Evolutionary conservation across 805 yeast species (phyloP).

Genomic region (Nakazawaea peltata): DNA sequence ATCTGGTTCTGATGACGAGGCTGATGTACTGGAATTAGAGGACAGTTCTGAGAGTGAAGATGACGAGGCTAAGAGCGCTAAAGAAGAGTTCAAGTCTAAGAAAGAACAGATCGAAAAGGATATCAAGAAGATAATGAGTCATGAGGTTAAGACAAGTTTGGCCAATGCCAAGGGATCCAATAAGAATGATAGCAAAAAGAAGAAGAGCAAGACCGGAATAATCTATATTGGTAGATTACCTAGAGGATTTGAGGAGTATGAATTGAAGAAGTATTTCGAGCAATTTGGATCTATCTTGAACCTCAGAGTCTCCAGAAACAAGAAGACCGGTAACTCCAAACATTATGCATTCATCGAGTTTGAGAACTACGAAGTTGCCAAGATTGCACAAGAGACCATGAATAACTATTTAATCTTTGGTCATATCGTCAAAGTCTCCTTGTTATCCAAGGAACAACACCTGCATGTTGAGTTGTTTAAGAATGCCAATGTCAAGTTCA

Average conservation of each 20-base stretch:
- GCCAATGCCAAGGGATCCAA: conserved; percentile 15
- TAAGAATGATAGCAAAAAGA: conserved; percentile 16
- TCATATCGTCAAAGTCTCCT: conserved; percentile 62
- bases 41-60: not conserved
- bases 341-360: conserved; percentile 92
- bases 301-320: conserved; percentile 79
- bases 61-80: conserved; percentile 1
- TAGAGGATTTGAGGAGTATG: conserved; percentile 81
- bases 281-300: conserved; percentile 87
- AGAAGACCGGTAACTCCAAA: conserved; percentile 82
- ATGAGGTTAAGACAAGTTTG: conserved; percentile 11
- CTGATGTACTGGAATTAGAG: not conserved
- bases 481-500: conserved; percentile 47
- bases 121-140: conserved; percentile 17
- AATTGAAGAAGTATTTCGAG: conserved; percentile 68
- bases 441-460: conserved; percentile 50
- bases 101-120: conserved; percentile 11
- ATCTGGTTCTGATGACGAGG: conserved; percentile 5
- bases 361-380: conserved; percentile 64
- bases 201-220: conserved; percentile 45
- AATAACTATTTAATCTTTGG: conserved; percentile 86
- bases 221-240: conserved; percentile 91
- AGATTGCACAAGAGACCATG: conserved; percentile 91
- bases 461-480: conserved; percentile 50
- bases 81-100: conserved; percentile 1